These are phyloP conservation scores for Pneumocystis murina DNA, from an alignment of 1,139 yeast species.

Conservation along the genomic window DNA sequence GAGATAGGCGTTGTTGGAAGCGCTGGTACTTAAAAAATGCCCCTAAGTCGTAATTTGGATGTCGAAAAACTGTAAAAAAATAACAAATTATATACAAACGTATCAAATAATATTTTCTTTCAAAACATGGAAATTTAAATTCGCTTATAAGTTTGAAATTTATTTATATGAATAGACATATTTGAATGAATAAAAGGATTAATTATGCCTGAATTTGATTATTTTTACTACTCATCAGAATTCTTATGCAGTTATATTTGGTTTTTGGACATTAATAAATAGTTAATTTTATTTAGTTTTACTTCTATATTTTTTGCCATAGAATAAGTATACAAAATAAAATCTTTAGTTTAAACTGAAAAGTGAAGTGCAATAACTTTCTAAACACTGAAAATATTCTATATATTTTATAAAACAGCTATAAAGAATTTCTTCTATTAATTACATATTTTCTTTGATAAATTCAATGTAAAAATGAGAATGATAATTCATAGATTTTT, in stretches of 20 bases:
- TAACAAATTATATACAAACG: not conserved
- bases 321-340: not conserved
- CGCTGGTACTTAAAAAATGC: not conserved
- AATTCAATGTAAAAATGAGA: no score
- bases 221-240: not conserved
- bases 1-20: not conserved
- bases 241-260: not conserved
- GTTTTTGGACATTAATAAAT: not conserved
- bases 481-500: not conserved
- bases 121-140: not conserved
- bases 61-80: not conserved
- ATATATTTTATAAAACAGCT: not conserved
- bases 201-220: not conserved
- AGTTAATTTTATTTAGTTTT: not conserved
- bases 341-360: not conserved
- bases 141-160: not conserved
- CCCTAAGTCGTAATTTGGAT: not conserved
- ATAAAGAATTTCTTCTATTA: not conserved
- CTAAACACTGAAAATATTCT: not conserved
- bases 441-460: not conserved
- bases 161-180: not conserved
- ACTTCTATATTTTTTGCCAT: not conserved
- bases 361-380: not conserved
- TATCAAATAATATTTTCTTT: not conserved
- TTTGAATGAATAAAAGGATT: not conserved